Conservation (phyloP, 164 flowering plant species). For the Nelumbo lutea region DNA sequence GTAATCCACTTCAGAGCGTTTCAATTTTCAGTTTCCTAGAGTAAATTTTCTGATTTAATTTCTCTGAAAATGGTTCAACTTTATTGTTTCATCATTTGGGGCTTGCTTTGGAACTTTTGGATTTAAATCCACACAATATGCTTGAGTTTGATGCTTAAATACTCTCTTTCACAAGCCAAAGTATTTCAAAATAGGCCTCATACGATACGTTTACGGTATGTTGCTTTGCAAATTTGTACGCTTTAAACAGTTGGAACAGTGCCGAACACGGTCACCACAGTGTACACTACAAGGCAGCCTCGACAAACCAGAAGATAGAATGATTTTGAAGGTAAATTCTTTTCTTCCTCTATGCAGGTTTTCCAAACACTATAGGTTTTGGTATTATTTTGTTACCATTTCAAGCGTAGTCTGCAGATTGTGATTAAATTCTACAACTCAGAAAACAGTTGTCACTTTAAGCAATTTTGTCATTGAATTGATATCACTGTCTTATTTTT, state of each 20-base stretch:
- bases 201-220: neutral
- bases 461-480: too few species aligned
- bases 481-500: too few species aligned
- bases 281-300: conserved; percentile 74
- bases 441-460: too few species aligned
- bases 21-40: neutral
- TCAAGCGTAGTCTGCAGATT: neutral
- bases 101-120: neutral
- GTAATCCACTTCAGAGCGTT: conserved; percentile 22
- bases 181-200: neutral
- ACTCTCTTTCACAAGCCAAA: neutral
- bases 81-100: neutral
- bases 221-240: conserved; percentile 4
- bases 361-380: neutral
- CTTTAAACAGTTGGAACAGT: conserved; percentile 55
- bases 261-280: conserved; percentile 62
- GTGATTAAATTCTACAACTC: too few species aligned
- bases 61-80: neutral
- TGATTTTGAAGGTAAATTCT: conserved; percentile 38
- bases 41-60: neutral
- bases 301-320: conserved; percentile 46
- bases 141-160: neutral
- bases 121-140: neutral
- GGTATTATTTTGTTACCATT: neutral
- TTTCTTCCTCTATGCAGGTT: neutral